phyloP scores from a whole-genome alignment of 305 asterid genomes.

The Caryopteris hybrid region DNA sequence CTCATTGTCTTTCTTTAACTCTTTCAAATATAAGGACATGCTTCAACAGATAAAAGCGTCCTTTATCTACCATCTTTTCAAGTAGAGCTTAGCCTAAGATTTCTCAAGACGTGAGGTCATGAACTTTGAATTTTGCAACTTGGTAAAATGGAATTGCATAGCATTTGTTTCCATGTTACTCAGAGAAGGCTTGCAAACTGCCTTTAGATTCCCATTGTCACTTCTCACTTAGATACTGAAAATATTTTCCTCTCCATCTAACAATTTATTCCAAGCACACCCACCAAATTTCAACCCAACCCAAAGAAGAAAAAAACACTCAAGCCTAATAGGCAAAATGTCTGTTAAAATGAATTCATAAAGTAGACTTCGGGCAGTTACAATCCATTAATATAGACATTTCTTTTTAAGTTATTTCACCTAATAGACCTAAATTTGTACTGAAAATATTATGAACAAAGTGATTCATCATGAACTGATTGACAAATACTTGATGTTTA shows the following conservation, averaged over 20 bases:
- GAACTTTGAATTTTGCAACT: no score
- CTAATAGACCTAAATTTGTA: neutral
- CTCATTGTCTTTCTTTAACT: no score
- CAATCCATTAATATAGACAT: neutral
- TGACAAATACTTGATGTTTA: neutral
- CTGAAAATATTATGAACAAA: neutral
- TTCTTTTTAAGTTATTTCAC: neutral
- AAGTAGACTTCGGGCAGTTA: neutral
- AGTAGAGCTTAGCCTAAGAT: no score
- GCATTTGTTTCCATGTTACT: no score
- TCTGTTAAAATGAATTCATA: neutral
- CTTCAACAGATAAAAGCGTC: no score
- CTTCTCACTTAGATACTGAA: neutral
- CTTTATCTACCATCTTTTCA: no score
- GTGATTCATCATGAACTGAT: constrained; percentile 1
- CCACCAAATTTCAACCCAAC: neutral
- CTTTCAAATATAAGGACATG: no score
- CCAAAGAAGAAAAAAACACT: neutral
- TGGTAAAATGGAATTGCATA: no score
- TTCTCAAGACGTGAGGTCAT: no score
- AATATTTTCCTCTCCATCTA: neutral
- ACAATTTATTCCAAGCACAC: neutral
- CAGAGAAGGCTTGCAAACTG: no score
- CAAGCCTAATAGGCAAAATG: neutral
- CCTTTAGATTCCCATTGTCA: neutral